These are phyloP conservation scores for Salvia sclarea DNA, from an alignment of 305 asterid genomes.

Conservation along the genomic window DNA sequence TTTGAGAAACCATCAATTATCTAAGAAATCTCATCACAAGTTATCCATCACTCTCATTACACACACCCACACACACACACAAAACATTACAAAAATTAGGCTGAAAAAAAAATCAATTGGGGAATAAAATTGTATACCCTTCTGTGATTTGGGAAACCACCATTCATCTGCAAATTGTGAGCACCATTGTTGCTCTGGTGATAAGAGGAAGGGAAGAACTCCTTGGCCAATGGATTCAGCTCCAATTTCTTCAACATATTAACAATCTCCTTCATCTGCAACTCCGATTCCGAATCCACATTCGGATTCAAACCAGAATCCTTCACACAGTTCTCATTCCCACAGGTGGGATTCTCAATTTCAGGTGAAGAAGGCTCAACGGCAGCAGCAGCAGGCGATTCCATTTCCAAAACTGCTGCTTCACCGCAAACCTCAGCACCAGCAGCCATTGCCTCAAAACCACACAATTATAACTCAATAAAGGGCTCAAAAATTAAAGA, in stretches of 20 bases:
- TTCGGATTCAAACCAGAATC: constrained; percentile 53
- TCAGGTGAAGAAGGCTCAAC: constrained; percentile 52
- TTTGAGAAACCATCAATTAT: background rate
- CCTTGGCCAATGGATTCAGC: constrained; percentile 88
- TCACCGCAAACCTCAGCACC: constrained; percentile 76
- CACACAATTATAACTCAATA: constrained; percentile 21
- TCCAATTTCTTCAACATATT: constrained; percentile 70
- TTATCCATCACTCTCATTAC: too few species aligned
- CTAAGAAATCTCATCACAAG: too few species aligned
- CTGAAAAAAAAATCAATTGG: constrained; percentile 26
- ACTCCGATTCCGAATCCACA: constrained; percentile 63
- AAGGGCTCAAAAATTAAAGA: background rate
- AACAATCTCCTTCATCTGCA: constrained; percentile 62
- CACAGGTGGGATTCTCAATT: constrained; percentile 3
- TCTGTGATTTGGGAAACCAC: constrained; percentile 51
- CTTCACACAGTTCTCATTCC: constrained; percentile 39
- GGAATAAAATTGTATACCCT: constrained; percentile 54
- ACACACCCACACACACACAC: too few species aligned
- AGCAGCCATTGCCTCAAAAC: constrained; percentile 69
- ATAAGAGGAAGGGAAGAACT: constrained; percentile 80
- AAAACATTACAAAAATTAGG: too few species aligned
- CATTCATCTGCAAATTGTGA: constrained; percentile 48
- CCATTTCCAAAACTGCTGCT: constrained; percentile 49
- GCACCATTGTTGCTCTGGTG: constrained; percentile 52
- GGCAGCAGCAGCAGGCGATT: constrained; percentile 43